Evolutionary conservation across 2,329 filamentous ascomycete species (phyloP), one percentile per base, ranked within the genome.

Genomic region (Neonectria faginata): DNA sequence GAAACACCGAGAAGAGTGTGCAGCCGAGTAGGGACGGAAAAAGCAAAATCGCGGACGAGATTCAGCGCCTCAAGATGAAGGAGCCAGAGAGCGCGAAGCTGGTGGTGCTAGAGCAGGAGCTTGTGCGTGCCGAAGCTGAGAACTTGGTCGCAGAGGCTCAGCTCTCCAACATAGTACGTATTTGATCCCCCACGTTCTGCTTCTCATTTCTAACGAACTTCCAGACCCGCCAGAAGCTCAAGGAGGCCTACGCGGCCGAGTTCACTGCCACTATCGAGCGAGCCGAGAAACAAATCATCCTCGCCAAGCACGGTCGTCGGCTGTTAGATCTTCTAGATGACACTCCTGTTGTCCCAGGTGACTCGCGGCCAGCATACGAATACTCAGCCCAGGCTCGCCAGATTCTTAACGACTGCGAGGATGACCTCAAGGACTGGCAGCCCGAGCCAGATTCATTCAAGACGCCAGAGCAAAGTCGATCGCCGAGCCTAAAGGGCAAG

Each of bases 111-210:
- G 96, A 99, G 84, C 96, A 99, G 83, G 96, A 98, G 84, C 89
- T 99, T 57, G 94, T 99, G 57, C 87, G 96, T 70, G 94, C 95
- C 25, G 96, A 99, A 84, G 96, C 96, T 3, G 94, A 98, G 84
- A 97, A 93, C 74, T 82, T 99, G 64, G 96, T 99, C 54, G 96
- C 96, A 1, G 96, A 99, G 81, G 96, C 96, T 22, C 96, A 99
- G 80, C 85, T 99, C 78, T 95, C 92, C 76, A 99, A 99, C 79
- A 89, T 97, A 72, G 93, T 97, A 83, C 65, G 91, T 86, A 12
- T 27, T 29, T 4, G 31, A 62, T 60, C 41, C 42, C 8, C 2
- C 9, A 5, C 39, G 10, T n/a, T 27, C 33, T 22, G 39, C 18
- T 7, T 8, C 1, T 10, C 53, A 50, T 25, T n/a, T 42, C 69